These are phyloP conservation scores for Orbilia oligospora DNA, from an alignment of 2,329 filamentous ascomycete genomes.

Conservation along the genomic window DNA sequence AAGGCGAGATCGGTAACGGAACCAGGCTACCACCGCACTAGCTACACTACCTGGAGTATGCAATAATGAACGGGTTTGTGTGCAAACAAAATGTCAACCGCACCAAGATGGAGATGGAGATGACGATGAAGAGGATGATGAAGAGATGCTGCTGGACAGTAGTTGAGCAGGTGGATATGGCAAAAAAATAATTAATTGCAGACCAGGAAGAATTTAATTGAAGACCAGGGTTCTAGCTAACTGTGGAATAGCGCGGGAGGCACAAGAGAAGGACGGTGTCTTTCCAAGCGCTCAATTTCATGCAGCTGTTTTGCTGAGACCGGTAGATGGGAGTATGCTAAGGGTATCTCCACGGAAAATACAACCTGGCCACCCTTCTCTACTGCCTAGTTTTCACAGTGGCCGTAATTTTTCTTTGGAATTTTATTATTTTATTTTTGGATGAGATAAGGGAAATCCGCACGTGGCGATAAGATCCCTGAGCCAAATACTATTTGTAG, in stretches of 20 bases:
- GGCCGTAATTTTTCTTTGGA: neutral
- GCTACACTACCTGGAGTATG: neutral
- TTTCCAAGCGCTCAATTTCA: slow-evolving; percentile 19
- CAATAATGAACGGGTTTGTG: neutral
- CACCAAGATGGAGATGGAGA: slow-evolving; percentile 18
- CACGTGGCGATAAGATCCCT: neutral
- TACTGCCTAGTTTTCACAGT: neutral
- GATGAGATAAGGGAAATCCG: neutral
- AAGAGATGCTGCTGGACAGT: neutral
- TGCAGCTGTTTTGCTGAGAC: slow-evolving; percentile 5
- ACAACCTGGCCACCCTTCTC: neutral
- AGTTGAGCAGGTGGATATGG: slow-evolving; percentile 20
- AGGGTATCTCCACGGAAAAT: slow-evolving; percentile 29
- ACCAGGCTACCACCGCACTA: neutral
- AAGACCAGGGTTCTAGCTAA: slow-evolving; percentile 22
- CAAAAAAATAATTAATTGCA: slow-evolving; percentile 33
- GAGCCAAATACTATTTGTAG: neutral
- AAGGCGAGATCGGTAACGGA: slow-evolving; percentile 50
- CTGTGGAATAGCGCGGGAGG: slow-evolving; percentile 41
- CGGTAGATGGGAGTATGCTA: slow-evolving; percentile 13
- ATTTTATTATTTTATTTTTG: neutral
- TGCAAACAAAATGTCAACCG: slow-evolving; percentile 1
- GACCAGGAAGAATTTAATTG: slow-evolving; percentile 42
- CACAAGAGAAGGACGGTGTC: slow-evolving; percentile 9
- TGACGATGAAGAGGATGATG: neutral